Evolutionary conservation across 352 stramenopile species (phyloP).

Genomic region (Phytophthora boehmeriae): DNA sequence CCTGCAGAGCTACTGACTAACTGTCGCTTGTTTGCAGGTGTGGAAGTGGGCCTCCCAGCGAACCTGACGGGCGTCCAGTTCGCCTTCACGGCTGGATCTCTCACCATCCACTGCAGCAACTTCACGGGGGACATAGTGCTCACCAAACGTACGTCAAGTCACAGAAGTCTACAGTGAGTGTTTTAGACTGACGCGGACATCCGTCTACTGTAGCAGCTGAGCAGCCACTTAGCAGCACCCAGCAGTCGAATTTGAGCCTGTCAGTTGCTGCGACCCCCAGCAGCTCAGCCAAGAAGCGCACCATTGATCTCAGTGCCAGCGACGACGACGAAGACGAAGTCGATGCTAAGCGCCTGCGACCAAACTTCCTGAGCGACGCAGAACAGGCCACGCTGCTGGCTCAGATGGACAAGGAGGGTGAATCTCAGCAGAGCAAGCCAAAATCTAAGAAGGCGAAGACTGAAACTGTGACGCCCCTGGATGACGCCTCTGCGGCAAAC

Average conservation of each 20-base stretch:
- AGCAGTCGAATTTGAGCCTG: background rate
- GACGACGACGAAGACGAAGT: constrained; percentile 40
- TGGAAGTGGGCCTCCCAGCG: constrained; percentile 74
- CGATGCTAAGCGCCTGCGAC: constrained; percentile 49
- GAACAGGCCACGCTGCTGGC: constrained; percentile 67
- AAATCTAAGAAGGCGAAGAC: constrained; percentile 24
- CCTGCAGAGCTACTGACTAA: background rate
- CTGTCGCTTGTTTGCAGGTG: constrained; percentile 37
- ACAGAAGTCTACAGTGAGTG: background rate
- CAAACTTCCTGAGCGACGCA: constrained; percentile 65
- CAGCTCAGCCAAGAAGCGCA: constrained; percentile 54
- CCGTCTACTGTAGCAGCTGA: no score
- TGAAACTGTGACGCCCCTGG: background rate
- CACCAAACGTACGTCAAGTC: constrained; percentile 43
- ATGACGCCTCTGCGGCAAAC: constrained; percentile 4
- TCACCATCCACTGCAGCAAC: constrained; percentile 74
- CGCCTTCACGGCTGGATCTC: constrained; percentile 53
- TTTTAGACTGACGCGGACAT: background rate
- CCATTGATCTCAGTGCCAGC: constrained; percentile 43
- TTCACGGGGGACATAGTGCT: constrained; percentile 80
- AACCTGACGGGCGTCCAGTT: constrained; percentile 71
- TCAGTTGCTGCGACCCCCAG: background rate
- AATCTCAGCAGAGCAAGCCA: constrained; percentile 3
- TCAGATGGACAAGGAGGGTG: constrained; percentile 43
- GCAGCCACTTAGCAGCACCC: no score